A percentile compares a stretch with the other conserved stretches of the same genome.
phyloP scores from a whole-genome alignment of 148 eudicot species.

The Amaranthus cruentus region DNA sequence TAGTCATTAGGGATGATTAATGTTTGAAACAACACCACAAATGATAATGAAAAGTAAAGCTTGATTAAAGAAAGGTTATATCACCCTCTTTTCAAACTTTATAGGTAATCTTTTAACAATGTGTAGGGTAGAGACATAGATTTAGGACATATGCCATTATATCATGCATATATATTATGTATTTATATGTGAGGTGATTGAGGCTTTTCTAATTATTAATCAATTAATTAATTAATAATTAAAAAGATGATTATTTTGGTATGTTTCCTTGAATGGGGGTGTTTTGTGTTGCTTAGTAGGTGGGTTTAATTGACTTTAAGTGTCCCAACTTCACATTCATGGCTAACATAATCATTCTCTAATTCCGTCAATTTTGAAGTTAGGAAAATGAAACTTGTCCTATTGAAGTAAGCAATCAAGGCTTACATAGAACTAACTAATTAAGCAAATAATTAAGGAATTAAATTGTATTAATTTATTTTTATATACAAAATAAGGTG shows the following conservation, averaged over 20 bases:
- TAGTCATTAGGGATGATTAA: not conserved
- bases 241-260: not conserved
- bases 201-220: not conserved
- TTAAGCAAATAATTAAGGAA: too few relatives aligned
- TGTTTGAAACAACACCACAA: not conserved
- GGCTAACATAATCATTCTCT: not conserved
- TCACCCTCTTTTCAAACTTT: constrained; percentile 1
- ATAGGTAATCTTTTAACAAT: not conserved
- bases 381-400: not conserved
- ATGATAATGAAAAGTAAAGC: not conserved
- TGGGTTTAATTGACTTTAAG: constrained; percentile 10
- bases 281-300: constrained; percentile 9
- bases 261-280: constrained; percentile 19
- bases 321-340: constrained; percentile 7
- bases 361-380: not conserved
- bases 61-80: constrained; percentile 3
- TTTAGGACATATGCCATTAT: constrained; percentile 4
- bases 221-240: not conserved
- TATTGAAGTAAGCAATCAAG: not conserved
- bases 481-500: not conserved
- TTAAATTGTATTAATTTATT: too few relatives aligned
- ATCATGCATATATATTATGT: not conserved
- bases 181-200: constrained; percentile 2
- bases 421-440: not conserved
- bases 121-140: constrained; percentile 16